A percentile compares a stretch with the other conserved stretches of the same genome.
Conservation (phyloP, 805 yeast genomes). For the Wickerhamomyces strasburgensis region DNA sequence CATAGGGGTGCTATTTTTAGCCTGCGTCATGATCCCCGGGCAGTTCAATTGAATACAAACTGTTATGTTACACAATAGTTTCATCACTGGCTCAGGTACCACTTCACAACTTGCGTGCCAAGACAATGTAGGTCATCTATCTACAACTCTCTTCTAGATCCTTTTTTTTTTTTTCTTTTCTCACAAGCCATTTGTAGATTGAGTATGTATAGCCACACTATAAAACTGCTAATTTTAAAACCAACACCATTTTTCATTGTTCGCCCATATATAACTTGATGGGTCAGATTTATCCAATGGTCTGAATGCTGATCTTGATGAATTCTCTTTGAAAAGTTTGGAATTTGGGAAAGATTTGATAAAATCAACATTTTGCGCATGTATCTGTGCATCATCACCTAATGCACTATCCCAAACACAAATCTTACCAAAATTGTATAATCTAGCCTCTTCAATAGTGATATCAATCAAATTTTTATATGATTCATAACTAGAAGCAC, state of each 20-base stretch:
- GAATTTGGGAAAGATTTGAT: slow-evolving; percentile 8
- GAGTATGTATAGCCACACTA: not conserved
- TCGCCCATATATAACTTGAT: slow-evolving; percentile 32
- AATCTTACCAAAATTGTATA: slow-evolving; percentile 23
- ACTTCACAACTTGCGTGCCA: too few relatives aligned
- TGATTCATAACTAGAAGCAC: slow-evolving; percentile 16
- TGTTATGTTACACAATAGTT: too few relatives aligned
- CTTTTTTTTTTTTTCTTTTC: too few relatives aligned
- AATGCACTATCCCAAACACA: slow-evolving; percentile 36
- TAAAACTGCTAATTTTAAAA: slow-evolving; percentile 25
- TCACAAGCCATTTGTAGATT: too few relatives aligned
- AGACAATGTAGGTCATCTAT: too few relatives aligned
- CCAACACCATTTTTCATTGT: slow-evolving; percentile 46
- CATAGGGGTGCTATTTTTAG: too few relatives aligned
- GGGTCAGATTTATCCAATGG: slow-evolving; percentile 20
- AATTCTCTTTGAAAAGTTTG: slow-evolving; percentile 27
- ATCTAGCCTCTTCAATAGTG: slow-evolving; percentile 32
- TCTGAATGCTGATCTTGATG: slow-evolving; percentile 38
- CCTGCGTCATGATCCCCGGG: too few relatives aligned
- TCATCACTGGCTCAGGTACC: too few relatives aligned
- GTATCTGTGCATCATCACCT: slow-evolving; percentile 8
- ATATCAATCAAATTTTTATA: slow-evolving; percentile 27
- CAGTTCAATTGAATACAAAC: too few relatives aligned
- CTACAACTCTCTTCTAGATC: too few relatives aligned
- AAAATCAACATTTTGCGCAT: slow-evolving; percentile 5